Evolutionary conservation across 495 filamentous ascomycete genomes (phyloP).

Genomic region (Trichoderma asperelloides): DNA sequence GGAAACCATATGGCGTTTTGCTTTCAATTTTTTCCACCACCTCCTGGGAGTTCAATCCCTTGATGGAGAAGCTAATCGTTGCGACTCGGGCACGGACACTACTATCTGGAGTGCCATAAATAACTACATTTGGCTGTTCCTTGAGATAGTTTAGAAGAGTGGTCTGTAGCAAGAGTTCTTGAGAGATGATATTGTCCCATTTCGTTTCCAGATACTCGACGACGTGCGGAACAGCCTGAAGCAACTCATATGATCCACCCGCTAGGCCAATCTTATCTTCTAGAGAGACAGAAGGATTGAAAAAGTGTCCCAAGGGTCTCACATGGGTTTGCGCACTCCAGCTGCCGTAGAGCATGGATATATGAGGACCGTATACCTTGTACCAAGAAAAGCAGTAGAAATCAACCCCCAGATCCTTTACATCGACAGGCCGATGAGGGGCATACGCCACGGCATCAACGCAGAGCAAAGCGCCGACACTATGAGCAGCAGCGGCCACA

Average conservation of each 20-base stretch:
- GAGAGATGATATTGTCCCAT: conserved; percentile 44
- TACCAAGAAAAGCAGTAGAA: conserved; percentile 73
- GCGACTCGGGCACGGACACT: conserved; percentile 43
- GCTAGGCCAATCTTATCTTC: conserved; percentile 57
- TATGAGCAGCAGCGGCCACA: conserved; percentile 37
- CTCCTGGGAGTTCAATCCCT: conserved; percentile 44
- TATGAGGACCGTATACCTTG: conserved; percentile 67
- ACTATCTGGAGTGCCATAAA: conserved; percentile 45
- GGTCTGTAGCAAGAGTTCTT: conserved; percentile 52
- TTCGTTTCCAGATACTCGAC: conserved; percentile 45
- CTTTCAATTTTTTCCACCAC: conserved; percentile 56
- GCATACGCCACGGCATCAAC: conserved; percentile 63
- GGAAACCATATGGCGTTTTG: conserved; percentile 45
- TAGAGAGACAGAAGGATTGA: conserved; percentile 50
- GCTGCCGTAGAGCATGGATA: conserved; percentile 57
- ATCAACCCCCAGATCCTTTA: conserved; percentile 56
- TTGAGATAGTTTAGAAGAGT: conserved; percentile 49
- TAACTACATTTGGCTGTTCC: conserved; percentile 34
- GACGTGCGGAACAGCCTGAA: conserved; percentile 48
- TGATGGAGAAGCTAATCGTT: conserved; percentile 57
- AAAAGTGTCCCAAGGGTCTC: conserved; percentile 53
- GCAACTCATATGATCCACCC: conserved; percentile 57
- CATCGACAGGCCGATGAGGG: conserved; percentile 60
- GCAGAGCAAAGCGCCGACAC: conserved; percentile 32
- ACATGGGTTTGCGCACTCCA: conserved; percentile 38